A percentile compares a stretch with the other conserved stretches of the same genome.
Conservation (phyloP, 2,329 filamentous ascomycete genomes). For the Monilinia laxa region DNA sequence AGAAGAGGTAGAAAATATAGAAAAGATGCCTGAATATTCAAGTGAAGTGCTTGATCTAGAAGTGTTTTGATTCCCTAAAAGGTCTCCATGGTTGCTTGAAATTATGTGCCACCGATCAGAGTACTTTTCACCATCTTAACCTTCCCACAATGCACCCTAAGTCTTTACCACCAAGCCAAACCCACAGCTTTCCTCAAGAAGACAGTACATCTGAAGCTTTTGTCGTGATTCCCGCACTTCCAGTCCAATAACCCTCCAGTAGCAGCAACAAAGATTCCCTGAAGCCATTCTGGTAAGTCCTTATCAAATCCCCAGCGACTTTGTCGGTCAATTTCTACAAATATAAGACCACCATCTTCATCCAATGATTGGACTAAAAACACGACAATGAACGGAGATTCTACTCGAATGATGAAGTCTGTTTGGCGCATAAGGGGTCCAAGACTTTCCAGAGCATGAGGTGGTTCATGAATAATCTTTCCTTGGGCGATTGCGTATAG, state of each 20-base stretch:
- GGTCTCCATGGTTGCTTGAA: not conserved
- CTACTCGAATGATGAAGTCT: not conserved
- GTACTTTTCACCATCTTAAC: not conserved
- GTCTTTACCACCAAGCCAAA: not conserved
- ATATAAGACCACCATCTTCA: not conserved
- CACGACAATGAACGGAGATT: not conserved
- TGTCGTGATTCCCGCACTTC: not conserved
- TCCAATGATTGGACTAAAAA: not conserved
- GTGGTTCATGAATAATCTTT: not conserved
- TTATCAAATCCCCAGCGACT: not conserved
- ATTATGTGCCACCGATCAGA: not conserved
- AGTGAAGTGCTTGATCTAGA: not conserved
- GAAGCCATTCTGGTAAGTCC: constrained; percentile 5
- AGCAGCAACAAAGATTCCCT: not conserved
- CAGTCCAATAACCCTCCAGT: not conserved
- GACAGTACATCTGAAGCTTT: not conserved
- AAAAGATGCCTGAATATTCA: no score
- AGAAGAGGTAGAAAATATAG: not conserved
- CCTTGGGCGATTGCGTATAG: not conserved
- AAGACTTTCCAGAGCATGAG: not conserved
- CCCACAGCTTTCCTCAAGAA: not conserved
- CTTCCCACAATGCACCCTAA: no score
- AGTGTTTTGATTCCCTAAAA: not conserved
- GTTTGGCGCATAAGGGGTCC: not conserved
- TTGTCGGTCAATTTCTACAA: constrained; percentile 8